Evolutionary conservation across 1,284 basidiomycete species (phyloP).

Genomic region (Vanrija sp.): DNA sequence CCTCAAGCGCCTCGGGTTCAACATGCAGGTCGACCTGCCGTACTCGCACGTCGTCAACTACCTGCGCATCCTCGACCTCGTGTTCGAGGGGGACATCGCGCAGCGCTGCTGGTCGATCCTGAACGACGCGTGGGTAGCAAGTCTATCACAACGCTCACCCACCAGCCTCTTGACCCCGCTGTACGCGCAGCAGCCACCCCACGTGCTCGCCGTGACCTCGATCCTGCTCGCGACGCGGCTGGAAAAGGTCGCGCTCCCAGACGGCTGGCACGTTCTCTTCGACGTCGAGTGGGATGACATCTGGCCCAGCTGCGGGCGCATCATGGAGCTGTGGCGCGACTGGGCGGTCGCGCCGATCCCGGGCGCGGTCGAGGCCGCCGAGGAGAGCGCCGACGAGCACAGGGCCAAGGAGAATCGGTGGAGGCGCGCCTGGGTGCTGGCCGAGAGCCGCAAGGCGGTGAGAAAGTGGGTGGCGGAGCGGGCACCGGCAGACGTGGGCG

Average conservation of each 20-base stretch:
- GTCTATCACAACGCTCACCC: slow-evolving; percentile 2
- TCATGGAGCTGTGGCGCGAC: slow-evolving; percentile 64
- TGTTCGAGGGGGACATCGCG: slow-evolving; percentile 62
- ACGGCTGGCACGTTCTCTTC: slow-evolving; percentile 83
- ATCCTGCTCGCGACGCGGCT: slow-evolving; percentile 72
- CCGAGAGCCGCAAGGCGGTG: slow-evolving; percentile 38
- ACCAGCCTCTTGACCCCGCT: slow-evolving; percentile 81
- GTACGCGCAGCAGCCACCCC: slow-evolving; percentile 80
- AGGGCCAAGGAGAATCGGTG: slow-evolving; percentile 51
- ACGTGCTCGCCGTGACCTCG: slow-evolving; percentile 79
- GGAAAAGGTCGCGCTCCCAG: slow-evolving; percentile 66
- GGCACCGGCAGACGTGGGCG: slow-evolving; percentile 6
- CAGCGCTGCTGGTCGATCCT: slow-evolving; percentile 81
- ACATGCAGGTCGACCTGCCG: slow-evolving; percentile 81
- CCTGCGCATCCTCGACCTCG: slow-evolving; percentile 78
- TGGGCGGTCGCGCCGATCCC: slow-evolving; percentile 27
- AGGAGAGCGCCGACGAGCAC: slow-evolving; percentile 28
- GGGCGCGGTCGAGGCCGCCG: slow-evolving; percentile 47
- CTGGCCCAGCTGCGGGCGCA: slow-evolving; percentile 69
- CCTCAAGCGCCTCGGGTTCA: slow-evolving; percentile 85
- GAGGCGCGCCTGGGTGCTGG: slow-evolving; percentile 59
- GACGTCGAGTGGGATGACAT: slow-evolving; percentile 81
- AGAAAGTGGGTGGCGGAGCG: slow-evolving; percentile 55
- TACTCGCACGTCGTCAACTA: slow-evolving; percentile 96
- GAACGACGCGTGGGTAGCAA: slow-evolving; percentile 73